Percentiles rank a stretch among this genome's conserved stretches.
Evolutionary conservation across 352 stramenopile genomes (phyloP).

Genomic region (Nothophytophthora sp.): DNA sequence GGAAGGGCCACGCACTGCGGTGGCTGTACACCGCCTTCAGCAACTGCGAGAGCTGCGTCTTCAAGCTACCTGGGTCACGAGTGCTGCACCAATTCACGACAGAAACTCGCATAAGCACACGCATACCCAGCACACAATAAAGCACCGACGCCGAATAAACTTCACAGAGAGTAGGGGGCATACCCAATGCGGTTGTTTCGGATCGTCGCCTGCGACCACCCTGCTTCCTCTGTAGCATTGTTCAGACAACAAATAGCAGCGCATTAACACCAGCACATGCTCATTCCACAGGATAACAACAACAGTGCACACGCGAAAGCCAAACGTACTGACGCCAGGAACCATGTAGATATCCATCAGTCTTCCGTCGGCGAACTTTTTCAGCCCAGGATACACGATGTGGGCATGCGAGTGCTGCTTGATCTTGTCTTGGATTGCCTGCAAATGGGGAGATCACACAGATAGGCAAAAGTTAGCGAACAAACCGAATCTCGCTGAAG

Average conservation of each 20-base stretch:
- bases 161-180: background rate
- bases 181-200: constrained; percentile 87
- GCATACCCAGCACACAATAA: background rate
- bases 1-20: constrained; percentile 97
- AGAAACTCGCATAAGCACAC: constrained; percentile 1
- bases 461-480: constrained; percentile 4
- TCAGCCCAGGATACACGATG: constrained; percentile 74
- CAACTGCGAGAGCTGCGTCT: constrained; percentile 84
- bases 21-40: constrained; percentile 93
- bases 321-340: constrained; percentile 80
- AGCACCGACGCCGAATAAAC: too few relatives aligned
- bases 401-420: constrained; percentile 70
- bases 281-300: background rate
- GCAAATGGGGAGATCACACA: constrained; percentile 2
- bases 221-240: constrained; percentile 67
- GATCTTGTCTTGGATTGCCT: constrained; percentile 87
- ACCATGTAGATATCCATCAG: constrained; percentile 90
- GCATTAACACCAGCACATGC: background rate
- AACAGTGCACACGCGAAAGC: background rate
- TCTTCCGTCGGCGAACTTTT: constrained; percentile 73
- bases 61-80: constrained; percentile 80
- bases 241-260: constrained; percentile 1
- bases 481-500: too few relatives aligned
- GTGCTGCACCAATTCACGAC: constrained; percentile 32
- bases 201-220: constrained; percentile 83